phyloP scores from a whole-genome alignment of 371 early-diverging fungal species.

The Mucor plumbeus region DNA sequence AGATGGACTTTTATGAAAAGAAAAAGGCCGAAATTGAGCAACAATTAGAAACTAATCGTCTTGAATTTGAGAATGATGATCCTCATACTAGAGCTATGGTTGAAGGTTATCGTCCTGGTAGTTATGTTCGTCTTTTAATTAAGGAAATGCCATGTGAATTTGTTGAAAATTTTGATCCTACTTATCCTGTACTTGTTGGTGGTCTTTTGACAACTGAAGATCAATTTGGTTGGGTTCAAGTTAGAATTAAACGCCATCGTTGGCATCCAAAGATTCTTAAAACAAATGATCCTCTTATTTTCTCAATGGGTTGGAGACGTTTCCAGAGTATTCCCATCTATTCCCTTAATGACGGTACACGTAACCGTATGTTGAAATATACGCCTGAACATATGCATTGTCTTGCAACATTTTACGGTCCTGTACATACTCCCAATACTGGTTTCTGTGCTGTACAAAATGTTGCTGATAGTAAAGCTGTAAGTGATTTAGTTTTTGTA shows the following conservation, averaged over 20 bases:
- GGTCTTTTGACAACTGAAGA: constrained; percentile 89
- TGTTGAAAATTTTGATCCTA: constrained; percentile 87
- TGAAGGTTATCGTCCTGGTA: constrained; percentile 90
- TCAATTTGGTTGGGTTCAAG: constrained; percentile 91
- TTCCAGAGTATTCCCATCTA: constrained; percentile 97
- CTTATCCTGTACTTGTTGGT: constrained; percentile 89
- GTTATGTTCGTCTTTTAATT: constrained; percentile 91
- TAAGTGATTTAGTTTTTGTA: constrained; percentile 26
- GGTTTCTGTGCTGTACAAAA: constrained; percentile 94
- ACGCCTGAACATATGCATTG: constrained; percentile 99
- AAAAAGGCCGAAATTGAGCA: constrained; percentile 86
- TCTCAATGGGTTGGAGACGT: constrained; percentile 98
- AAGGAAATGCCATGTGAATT: constrained; percentile 94
- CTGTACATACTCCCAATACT: constrained; percentile 92
- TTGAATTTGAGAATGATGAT: constrained; percentile 89
- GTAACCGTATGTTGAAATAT: constrained; percentile 98
- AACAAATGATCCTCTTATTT: constrained; percentile 96
- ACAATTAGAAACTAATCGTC: constrained; percentile 80
- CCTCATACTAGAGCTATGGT: constrained; percentile 75
- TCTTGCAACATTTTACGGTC: constrained; percentile 93
- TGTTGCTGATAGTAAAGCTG: constrained; percentile 71
- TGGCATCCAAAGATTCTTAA: constrained; percentile 97
- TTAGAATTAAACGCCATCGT: constrained; percentile 97
- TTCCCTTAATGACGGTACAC: constrained; percentile 90
- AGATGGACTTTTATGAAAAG: constrained; percentile 84